Evolutionary conservation across 345 rosid species (phyloP), one percentile per base, ranked within the genome.

Genomic region (Syzygium aromaticum): DNA sequence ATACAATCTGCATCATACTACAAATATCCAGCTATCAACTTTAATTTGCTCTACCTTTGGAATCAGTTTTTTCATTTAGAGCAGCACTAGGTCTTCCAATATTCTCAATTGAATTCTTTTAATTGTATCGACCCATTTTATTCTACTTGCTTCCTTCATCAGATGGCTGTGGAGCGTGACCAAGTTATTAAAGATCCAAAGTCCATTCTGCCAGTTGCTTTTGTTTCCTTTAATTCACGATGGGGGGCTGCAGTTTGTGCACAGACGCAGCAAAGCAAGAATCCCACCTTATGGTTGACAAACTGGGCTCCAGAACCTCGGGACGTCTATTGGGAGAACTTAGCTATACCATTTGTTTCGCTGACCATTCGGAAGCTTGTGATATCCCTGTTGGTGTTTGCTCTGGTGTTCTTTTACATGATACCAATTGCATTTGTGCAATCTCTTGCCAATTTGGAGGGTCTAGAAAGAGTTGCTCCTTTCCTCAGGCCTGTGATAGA

Each of bases 171-270:
- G 90, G 98, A 98, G 92, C 94, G 97, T 22, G 91, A 94, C 90
- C 93, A 94, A 87, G 94, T 98, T 89, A 90, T 98, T n/a, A 91
- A 91, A 53, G 98, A 95, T 88, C 59, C 96, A 22, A 96, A 95
- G 90, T 90, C 94, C 83, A 93, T 94, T 51, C 91, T 98, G 86
- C 97, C 98, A 22, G 98, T 96, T 82, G 88, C 97, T 78, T 98
- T 98, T 91, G 99, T 98, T 83, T 95, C 99, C 84, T 98, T 98
- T 87, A 92, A 95, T 88, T 95, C 99, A 49, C 93, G 99, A 9
- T 98, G 99, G 99, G 99, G 99, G 3, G 99, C 99, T 85, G 96
- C 99, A 87, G 95, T 98, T 87, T 98, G 99, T 92, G 99, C 99
- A 86, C 99, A 96, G 91, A 98, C 99, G 25, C 96, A 94, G 85